Percentiles rank a stretch among this genome's conserved stretches.
Conservation (phyloP, 208 protist species). For the Leishmania tarentolae region DNA sequence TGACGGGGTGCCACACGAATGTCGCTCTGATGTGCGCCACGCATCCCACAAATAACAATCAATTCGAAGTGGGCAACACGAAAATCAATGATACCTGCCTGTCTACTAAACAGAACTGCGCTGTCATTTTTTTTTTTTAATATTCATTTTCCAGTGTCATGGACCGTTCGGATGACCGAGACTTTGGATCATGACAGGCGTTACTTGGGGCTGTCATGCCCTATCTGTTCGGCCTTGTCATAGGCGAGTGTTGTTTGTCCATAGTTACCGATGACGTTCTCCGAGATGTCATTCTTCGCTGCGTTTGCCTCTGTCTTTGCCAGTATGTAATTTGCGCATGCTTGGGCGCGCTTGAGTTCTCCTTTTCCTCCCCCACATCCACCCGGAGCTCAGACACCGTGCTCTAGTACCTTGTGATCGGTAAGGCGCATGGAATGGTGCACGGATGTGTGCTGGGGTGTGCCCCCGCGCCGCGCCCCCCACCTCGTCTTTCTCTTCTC, state of each 20-base stretch:
- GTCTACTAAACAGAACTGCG: no score
- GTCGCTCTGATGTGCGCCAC: no score
- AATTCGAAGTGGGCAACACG: background rate
- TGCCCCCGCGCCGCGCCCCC: background rate
- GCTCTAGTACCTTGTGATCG: background rate
- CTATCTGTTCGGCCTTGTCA: background rate
- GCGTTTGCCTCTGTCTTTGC: background rate
- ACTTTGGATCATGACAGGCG: background rate
- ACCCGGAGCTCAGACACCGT: background rate
- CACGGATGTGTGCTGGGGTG: background rate
- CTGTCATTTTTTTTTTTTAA: background rate
- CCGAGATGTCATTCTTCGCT: background rate
- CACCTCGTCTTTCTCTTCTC: background rate
- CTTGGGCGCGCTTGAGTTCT: background rate
- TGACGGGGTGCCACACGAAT: background rate
- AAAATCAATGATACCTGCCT: background rate
- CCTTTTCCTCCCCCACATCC: background rate
- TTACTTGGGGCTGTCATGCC: background rate
- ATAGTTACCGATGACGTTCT: background rate
- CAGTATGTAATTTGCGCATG: background rate
- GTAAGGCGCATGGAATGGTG: background rate
- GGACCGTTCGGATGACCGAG: background rate
- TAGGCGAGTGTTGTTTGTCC: background rate
- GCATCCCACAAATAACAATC: background rate
- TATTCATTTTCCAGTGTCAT: background rate